Evolutionary conservation across 352 stramenopile species (phyloP).

Genomic region (Pythium volutum): DNA sequence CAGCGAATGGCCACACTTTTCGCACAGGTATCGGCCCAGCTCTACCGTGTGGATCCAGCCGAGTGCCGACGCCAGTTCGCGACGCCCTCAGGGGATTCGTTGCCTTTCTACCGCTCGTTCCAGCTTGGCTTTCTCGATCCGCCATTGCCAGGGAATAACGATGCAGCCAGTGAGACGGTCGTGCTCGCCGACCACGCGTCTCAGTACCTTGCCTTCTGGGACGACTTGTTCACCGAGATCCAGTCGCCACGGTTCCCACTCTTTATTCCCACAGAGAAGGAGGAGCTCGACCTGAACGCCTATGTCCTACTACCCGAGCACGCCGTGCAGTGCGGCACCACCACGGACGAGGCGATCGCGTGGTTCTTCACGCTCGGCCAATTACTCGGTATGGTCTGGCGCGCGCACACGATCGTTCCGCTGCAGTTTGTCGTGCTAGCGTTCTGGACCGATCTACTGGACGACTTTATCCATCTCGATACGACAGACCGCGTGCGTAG

Average conservation of each 20-base stretch:
- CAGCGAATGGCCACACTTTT: not conserved
- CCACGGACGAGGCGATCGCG: slow-evolving; percentile 31
- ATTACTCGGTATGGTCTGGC: slow-evolving; percentile 63
- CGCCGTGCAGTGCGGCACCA: not conserved
- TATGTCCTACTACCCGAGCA: slow-evolving; percentile 31
- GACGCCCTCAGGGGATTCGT: not conserved
- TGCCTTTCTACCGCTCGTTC: not conserved
- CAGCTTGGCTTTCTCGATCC: slow-evolving; percentile 3
- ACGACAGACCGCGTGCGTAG: not conserved
- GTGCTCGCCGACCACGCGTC: slow-evolving; percentile 21
- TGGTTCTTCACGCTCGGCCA: slow-evolving; percentile 61
- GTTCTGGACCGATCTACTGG: slow-evolving; percentile 37
- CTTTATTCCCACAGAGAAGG: slow-evolving; percentile 31
- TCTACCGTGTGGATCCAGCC: not conserved
- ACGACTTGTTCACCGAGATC: slow-evolving; percentile 42
- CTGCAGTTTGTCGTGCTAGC: slow-evolving; percentile 43
- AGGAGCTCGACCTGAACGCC: slow-evolving; percentile 49
- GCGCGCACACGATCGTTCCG: slow-evolving; percentile 38
- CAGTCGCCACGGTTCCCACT: slow-evolving; percentile 63
- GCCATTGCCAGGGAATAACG: not conserved
- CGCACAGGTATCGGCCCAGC: not conserved
- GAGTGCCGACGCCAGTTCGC: slow-evolving; percentile 6
- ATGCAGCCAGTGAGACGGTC: not conserved
- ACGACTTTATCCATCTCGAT: not conserved
- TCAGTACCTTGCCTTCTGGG: slow-evolving; percentile 51